phyloP scores from a whole-genome alignment of 176 grass and related monocot species.

The Canna indica region DNA sequence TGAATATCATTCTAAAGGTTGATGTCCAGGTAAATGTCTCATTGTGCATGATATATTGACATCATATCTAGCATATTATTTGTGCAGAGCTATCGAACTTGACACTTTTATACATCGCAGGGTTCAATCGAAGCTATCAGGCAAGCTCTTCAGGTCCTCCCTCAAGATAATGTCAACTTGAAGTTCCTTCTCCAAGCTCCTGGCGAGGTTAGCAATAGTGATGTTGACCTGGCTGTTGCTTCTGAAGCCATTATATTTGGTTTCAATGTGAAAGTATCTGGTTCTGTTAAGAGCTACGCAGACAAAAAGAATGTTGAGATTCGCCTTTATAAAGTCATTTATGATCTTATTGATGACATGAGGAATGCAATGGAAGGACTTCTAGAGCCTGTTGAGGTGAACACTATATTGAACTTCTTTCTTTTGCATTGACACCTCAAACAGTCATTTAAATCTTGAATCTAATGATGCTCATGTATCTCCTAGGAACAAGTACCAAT shows the following conservation, averaged over 20 bases:
- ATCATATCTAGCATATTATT: constrained; percentile 1
- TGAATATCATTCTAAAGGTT: constrained; percentile 96
- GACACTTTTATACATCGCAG: constrained; percentile 23
- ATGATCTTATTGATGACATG: constrained; percentile 87
- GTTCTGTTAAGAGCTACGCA: constrained; percentile 71
- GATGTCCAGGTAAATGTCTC: constrained; percentile 67
- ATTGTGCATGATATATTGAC: background rate
- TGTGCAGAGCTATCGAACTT: background rate
- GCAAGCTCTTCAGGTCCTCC: constrained; percentile 64
- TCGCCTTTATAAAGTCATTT: constrained; percentile 79
- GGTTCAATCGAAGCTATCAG: constrained; percentile 94
- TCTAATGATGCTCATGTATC: background rate
- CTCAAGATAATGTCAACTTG: constrained; percentile 76
- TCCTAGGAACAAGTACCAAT: constrained; percentile 73
- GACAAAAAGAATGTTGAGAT: constrained; percentile 94
- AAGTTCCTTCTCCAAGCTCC: constrained; percentile 93
- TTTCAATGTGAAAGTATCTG: constrained; percentile 85
- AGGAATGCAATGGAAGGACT: constrained; percentile 98
- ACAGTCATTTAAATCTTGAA: background rate
- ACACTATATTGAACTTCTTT: background rate
- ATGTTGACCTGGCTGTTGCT: constrained; percentile 80
- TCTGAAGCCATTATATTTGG: constrained; percentile 86
- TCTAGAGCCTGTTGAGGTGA: constrained; percentile 89
- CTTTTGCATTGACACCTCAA: background rate
- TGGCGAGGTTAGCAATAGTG: constrained; percentile 68